A percentile compares a stretch with the other conserved stretches of the same genome.
phyloP scores from a whole-genome alignment of 208 protist species.

The Crithidia bombi region DNA sequence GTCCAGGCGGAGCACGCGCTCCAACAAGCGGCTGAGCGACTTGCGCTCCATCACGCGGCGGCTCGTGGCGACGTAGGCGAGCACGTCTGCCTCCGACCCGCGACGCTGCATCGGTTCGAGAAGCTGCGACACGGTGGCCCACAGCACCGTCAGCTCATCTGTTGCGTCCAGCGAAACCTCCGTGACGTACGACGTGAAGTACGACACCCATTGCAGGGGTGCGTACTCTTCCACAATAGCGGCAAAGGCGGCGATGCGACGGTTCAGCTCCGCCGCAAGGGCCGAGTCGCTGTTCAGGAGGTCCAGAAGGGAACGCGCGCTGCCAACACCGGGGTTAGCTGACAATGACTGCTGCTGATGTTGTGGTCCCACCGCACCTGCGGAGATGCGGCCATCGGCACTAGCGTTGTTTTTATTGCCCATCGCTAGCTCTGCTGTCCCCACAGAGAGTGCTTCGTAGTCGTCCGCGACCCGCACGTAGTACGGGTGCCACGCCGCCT shows the following conservation, averaged over 20 bases:
- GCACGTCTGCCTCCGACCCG: constrained; percentile 42
- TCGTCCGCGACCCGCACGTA: constrained; percentile 70
- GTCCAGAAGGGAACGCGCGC: constrained; percentile 21
- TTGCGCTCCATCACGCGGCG: constrained; percentile 73
- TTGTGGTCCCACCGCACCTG: not conserved
- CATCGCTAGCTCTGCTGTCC: constrained; percentile 18
- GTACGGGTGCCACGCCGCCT: constrained; percentile 63
- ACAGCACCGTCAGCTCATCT: constrained; percentile 63
- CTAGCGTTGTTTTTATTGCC: constrained; percentile 1
- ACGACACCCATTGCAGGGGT: constrained; percentile 57
- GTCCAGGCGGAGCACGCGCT: constrained; percentile 52
- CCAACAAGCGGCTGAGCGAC: constrained; percentile 52
- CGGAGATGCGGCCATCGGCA: constrained; percentile 5
- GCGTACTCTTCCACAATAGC: constrained; percentile 57
- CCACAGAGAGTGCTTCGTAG: constrained; percentile 56
- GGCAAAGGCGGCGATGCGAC: constrained; percentile 61
- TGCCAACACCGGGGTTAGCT: constrained; percentile 9
- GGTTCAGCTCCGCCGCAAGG: constrained; percentile 46
- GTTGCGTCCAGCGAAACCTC: constrained; percentile 41
- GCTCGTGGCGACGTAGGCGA: constrained; percentile 72
- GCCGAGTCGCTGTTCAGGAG: constrained; percentile 48
- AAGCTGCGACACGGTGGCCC: constrained; percentile 55
- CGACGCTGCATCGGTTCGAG: constrained; percentile 50
- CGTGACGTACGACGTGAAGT: constrained; percentile 54
- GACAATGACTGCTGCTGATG: not conserved